A percentile compares a stretch with the other conserved stretches of the same genome.
phyloP scores from a whole-genome alignment of 2,329 filamentous ascomycete genomes.

The Hansfordia pulvinata region DNA sequence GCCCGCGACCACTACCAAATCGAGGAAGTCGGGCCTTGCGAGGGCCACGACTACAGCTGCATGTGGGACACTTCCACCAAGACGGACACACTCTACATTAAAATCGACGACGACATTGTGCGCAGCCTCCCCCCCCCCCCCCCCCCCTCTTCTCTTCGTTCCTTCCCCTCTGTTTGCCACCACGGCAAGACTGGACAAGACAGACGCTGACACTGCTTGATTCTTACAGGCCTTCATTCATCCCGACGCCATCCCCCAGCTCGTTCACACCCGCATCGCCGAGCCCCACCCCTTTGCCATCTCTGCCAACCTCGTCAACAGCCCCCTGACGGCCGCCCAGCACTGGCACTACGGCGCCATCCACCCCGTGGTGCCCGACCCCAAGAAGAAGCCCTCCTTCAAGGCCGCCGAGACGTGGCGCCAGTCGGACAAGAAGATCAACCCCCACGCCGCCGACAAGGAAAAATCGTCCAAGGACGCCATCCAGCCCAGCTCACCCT shows the following conservation, averaged over 20 bases:
- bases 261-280: conserved; percentile 35
- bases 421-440: conserved; percentile 15
- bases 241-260: conserved; percentile 29
- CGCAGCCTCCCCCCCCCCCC: no score
- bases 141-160: not conserved
- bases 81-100: conserved; percentile 24
- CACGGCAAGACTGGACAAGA: no score
- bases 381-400: conserved; percentile 10
- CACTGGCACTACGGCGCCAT: conserved; percentile 39
- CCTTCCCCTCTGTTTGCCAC: conserved; percentile 1
- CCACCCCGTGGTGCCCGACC: conserved; percentile 37
- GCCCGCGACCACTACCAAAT: conserved; percentile 22
- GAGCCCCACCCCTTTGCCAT: conserved; percentile 35
- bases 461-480: conserved; percentile 13
- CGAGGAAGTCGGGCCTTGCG: conserved; percentile 17
- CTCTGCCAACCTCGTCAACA: conserved; percentile 42
- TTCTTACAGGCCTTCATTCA: conserved; percentile 14
- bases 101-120: conserved; percentile 30
- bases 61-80: conserved; percentile 16
- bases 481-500: conserved; percentile 19
- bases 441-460: conserved; percentile 9
- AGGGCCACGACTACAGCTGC: conserved; percentile 20
- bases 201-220: conserved; percentile 3
- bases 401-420: conserved; percentile 21
- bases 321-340: conserved; percentile 36